These are phyloP conservation scores for Epichloe brachyelytri DNA, from an alignment of 2,329 filamentous ascomycete species.

Conservation along the genomic window DNA sequence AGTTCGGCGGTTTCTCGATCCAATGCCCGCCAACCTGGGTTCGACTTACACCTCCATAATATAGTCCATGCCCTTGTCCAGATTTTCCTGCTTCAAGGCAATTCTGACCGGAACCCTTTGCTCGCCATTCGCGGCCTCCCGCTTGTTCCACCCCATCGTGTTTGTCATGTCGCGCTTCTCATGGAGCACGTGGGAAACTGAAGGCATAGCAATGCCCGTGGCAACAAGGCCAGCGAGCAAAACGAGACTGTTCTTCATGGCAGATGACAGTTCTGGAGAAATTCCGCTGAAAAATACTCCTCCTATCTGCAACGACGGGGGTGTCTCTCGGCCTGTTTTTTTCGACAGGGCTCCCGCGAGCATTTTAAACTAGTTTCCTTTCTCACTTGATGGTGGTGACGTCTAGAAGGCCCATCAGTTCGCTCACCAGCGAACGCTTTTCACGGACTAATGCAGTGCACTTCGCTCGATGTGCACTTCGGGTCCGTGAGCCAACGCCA, in stretches of 20 bases:
- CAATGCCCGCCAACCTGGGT: background rate
- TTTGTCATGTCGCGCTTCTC: constrained; percentile 14
- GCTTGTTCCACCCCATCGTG: constrained; percentile 14
- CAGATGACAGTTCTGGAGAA: background rate
- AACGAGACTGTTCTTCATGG: constrained; percentile 11
- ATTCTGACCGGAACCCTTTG: constrained; percentile 26
- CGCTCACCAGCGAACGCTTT: too few species aligned
- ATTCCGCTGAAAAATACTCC: background rate
- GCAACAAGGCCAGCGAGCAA: constrained; percentile 11
- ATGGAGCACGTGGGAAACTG: constrained; percentile 17
- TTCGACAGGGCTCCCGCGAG: background rate
- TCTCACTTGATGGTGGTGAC: background rate
- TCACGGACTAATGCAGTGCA: too few species aligned
- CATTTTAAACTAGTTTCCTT: background rate
- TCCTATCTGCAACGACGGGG: background rate
- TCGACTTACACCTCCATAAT: constrained; percentile 24
- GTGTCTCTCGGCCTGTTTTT: background rate
- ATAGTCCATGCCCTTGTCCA: constrained; percentile 31
- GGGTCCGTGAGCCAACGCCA: background rate
- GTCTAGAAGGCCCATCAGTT: too few species aligned
- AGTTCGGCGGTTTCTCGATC: background rate
- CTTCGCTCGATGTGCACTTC: background rate
- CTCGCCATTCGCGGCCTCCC: constrained; percentile 8
- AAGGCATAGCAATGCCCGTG: constrained; percentile 8
- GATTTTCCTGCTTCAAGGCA: constrained; percentile 31